These are phyloP conservation scores for Ilex asprella DNA, from an alignment of 257 asterid species.

Conservation along the genomic window DNA sequence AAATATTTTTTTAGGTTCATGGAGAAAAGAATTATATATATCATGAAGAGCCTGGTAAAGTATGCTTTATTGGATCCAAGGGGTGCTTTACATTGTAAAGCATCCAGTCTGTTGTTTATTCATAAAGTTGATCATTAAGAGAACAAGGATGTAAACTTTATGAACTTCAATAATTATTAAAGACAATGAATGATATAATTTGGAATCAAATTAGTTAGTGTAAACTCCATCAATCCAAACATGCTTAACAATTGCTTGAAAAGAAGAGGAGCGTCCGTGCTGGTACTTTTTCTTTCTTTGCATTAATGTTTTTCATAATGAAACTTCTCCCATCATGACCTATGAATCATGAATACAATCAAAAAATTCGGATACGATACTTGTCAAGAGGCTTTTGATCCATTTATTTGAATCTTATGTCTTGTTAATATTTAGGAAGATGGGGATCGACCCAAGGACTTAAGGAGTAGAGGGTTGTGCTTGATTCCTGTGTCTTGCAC, in stretches of 20 bases:
- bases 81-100: conserved; percentile 21
- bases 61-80: conserved; percentile 59
- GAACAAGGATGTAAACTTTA: conserved; percentile 25
- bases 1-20: conserved; percentile 26
- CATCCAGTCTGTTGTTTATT: conserved; percentile 8
- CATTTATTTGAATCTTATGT: background rate
- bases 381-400: too few species aligned
- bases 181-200: conserved; percentile 5
- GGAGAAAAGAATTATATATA: conserved; percentile 34
- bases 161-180: conserved; percentile 15
- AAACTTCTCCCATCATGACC: background rate
- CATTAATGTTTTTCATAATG: background rate
- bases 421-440: conserved; percentile 24
- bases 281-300: conserved; percentile 13
- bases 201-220: conserved; percentile 2
- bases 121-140: conserved; percentile 13
- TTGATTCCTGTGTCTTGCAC: conserved; percentile 79
- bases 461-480: conserved; percentile 79
- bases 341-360: background rate
- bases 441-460: conserved; percentile 33
- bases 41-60: conserved; percentile 25
- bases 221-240: background rate
- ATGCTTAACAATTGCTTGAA: conserved; percentile 23
- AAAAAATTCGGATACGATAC: too few species aligned
- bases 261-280: conserved; percentile 20